These are phyloP conservation scores for Cornus suecica DNA, from an alignment of 148 eudicot genomes.

Conservation along the genomic window DNA sequence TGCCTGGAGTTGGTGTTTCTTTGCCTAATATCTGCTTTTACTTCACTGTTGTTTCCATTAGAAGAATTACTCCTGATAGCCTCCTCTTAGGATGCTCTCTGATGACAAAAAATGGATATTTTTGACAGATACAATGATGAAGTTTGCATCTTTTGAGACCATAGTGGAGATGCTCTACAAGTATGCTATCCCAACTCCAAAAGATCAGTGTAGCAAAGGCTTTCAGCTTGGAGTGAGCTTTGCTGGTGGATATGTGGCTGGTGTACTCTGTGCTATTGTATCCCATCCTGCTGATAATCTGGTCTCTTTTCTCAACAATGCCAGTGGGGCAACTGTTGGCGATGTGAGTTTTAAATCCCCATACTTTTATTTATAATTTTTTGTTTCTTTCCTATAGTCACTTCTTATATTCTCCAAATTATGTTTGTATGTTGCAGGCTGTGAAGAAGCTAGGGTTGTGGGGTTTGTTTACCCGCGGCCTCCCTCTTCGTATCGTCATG, in stretches of 20 bases:
- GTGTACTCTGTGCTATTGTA: conserved; percentile 27
- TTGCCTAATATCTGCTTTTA: background rate
- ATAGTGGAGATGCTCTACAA: conserved; percentile 35
- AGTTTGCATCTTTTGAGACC: conserved; percentile 37
- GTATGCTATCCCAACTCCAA: conserved; percentile 33
- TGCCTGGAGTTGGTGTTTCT: background rate
- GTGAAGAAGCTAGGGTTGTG: conserved; percentile 26
- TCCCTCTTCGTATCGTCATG: conserved; percentile 28
- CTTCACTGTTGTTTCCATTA: background rate
- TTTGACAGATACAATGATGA: conserved; percentile 43
- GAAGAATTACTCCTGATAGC: background rate
- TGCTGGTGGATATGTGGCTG: conserved; percentile 33
- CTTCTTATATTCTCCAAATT: background rate
- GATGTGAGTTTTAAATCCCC: conserved; percentile 22
- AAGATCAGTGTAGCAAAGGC: conserved; percentile 34
- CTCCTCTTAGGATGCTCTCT: background rate
- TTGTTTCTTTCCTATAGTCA: background rate
- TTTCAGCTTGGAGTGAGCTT: conserved; percentile 43
- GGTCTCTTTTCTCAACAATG: conserved; percentile 39
- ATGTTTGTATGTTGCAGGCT: conserved; percentile 18
- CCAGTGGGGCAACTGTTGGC: conserved; percentile 34
- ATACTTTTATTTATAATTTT: background rate
- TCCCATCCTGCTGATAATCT: conserved; percentile 43
- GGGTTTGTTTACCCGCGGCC: conserved; percentile 32
- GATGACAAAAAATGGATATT: conserved; percentile 4